A percentile compares a stretch with the other conserved stretches of the same genome.
These are phyloP conservation scores for Cystofilobasidium bisporidii DNA, from an alignment of 768 basidiomycete species.

Conservation along the genomic window DNA sequence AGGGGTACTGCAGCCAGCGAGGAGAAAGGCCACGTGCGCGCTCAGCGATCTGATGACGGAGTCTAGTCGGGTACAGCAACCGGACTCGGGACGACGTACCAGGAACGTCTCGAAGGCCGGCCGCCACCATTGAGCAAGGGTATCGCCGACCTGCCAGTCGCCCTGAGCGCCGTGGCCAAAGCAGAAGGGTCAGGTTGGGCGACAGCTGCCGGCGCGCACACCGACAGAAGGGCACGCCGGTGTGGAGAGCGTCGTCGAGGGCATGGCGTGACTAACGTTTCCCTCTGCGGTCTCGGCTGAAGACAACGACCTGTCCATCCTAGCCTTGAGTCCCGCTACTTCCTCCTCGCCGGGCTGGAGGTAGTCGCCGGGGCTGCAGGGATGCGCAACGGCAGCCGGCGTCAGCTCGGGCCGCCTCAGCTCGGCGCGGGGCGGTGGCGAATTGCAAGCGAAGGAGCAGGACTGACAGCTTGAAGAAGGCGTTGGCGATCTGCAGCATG, in stretches of 20 bases:
- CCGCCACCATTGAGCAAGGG: conserved; percentile 96
- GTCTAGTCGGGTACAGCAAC: no score
- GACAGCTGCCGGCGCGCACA: no score
- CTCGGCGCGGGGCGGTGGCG: no score
- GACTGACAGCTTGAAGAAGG: conserved; percentile 95
- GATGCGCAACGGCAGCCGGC: neutral
- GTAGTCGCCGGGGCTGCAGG: conserved; percentile 84
- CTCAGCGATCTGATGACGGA: neutral
- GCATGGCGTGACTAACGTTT: conserved; percentile 8
- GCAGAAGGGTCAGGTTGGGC: no score
- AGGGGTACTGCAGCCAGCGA: conserved; percentile 59
- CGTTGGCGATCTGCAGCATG: conserved; percentile 96
- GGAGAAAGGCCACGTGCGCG: neutral
- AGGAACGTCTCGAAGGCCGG: conserved; percentile 88
- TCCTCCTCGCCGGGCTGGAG: conserved; percentile 94
- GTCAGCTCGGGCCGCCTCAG: no score
- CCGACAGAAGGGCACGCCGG: no score
- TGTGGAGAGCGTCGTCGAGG: no score
- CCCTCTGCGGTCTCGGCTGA: neutral
- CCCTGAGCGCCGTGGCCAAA: neutral
- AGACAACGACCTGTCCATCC: conserved; percentile 80
- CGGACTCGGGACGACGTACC: no score
- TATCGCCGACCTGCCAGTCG: conserved; percentile 90
- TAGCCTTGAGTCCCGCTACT: conserved; percentile 74
- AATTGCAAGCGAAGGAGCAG: no score